Conservation (phyloP, 2,329 filamentous ascomycete species). For the Ciborinia camelliae region DNA sequence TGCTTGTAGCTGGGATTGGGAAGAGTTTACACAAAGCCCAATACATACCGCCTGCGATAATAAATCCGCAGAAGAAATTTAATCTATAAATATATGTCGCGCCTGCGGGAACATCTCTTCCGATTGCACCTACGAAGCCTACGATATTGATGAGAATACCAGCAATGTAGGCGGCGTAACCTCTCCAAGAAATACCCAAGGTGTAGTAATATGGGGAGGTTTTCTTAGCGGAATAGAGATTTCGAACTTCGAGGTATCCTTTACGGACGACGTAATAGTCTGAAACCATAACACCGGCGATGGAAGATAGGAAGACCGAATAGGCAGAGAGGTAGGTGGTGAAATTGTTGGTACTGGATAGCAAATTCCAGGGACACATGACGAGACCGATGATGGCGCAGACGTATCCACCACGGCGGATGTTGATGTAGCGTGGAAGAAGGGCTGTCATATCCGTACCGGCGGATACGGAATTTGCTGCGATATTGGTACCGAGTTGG, state of each 20-base stretch:
- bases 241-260: conserved; percentile 74
- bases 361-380: conserved; percentile 84
- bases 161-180: conserved; percentile 75
- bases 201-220: conserved; percentile 70
- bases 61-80: conserved; percentile 85
- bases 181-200: conserved; percentile 76
- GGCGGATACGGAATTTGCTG: conserved; percentile 80
- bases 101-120: conserved; percentile 65
- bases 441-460: conserved; percentile 75
- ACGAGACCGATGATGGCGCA: conserved; percentile 75
- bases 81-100: conserved; percentile 85
- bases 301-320: conserved; percentile 89
- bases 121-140: conserved; percentile 81
- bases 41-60: conserved; percentile 65
- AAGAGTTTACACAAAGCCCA: conserved; percentile 65
- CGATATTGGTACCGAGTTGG: conserved; percentile 82
- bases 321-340: conserved; percentile 90
- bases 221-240: conserved; percentile 71
- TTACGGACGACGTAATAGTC: conserved; percentile 86
- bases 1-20: conserved; percentile 71
- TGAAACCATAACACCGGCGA: conserved; percentile 83
- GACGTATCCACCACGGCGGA: conserved; percentile 82
- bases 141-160: conserved; percentile 90
- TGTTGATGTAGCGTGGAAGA: conserved; percentile 75
- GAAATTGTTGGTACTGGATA: conserved; percentile 74